Percentiles rank a stretch among this genome's conserved stretches.
These are phyloP conservation scores for Colletotrichum sp. DNA, from an alignment of 2,329 filamentous ascomycete genomes.

Conservation along the genomic window DNA sequence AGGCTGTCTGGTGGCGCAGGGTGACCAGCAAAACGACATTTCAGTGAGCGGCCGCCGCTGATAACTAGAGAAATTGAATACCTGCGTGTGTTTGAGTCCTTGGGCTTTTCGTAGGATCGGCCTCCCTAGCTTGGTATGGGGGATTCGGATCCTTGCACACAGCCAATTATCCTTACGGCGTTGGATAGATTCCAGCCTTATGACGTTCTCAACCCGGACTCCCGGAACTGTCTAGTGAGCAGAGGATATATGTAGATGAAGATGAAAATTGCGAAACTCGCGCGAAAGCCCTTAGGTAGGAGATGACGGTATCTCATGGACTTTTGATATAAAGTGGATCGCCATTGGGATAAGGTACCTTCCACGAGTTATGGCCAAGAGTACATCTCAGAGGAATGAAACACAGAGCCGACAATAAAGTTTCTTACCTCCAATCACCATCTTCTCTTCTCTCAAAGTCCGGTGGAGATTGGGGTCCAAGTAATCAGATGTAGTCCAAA, in stretches of 20 bases:
- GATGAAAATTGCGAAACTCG: background rate
- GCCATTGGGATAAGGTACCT: background rate
- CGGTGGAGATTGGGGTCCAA: background rate
- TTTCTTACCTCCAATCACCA: accelerated
- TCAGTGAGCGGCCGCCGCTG: background rate
- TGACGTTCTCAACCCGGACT: background rate
- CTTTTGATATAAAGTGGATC: background rate
- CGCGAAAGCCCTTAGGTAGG: background rate
- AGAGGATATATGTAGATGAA: background rate
- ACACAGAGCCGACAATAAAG: background rate
- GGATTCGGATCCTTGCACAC: background rate
- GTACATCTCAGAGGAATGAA: accelerated
- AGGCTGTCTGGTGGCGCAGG: background rate
- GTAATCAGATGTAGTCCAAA: background rate
- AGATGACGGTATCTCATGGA: background rate
- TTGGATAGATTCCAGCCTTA: background rate
- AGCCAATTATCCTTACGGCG: background rate
- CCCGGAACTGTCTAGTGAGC: background rate
- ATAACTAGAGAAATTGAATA: background rate
- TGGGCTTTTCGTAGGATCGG: background rate
- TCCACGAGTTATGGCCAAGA: background rate
- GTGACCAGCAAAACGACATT: background rate
- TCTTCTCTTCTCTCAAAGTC: background rate
- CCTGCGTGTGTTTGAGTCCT: background rate
- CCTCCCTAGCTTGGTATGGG: background rate